phyloP scores from a whole-genome alignment of 768 basidiomycete species.

The Fistulinella prunicolor region DNA sequence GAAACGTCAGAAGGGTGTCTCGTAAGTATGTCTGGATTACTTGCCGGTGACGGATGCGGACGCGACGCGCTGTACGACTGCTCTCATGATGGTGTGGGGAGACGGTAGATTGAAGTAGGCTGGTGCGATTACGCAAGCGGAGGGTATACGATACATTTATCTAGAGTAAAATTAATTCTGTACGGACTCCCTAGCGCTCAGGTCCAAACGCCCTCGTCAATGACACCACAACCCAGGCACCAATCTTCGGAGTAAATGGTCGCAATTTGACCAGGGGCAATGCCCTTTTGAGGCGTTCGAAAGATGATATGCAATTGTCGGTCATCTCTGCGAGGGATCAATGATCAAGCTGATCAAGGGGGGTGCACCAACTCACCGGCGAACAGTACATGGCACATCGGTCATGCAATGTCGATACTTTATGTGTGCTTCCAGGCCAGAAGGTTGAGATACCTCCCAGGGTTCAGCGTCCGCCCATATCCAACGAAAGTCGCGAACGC shows the following conservation, averaged over 20 bases:
- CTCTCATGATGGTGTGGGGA: constrained; percentile 65
- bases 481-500: constrained; percentile 62
- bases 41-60: constrained; percentile 83
- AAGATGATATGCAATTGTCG: constrained; percentile 45
- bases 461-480: constrained; percentile 69
- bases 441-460: constrained; percentile 33
- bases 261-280: constrained; percentile 79
- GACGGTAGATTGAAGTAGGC: no score
- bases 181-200: no score
- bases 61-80: constrained; percentile 79
- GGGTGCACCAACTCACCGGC: constrained; percentile 37
- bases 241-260: constrained; percentile 69
- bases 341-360: background rate
- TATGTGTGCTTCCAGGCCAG: constrained; percentile 48
- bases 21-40: constrained; percentile 2
- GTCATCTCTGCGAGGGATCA: constrained; percentile 18
- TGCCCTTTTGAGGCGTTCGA: constrained; percentile 57
- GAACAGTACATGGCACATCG: constrained; percentile 50
- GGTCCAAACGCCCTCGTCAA: constrained; percentile 34
- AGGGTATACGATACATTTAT: no score
- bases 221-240: constrained; percentile 84
- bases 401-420: constrained; percentile 74
- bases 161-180: no score
- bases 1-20: background rate
- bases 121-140: no score